Evolutionary conservation across 2,329 filamentous ascomycete species (phyloP).

Genomic region (Canariomyces notabilis): DNA sequence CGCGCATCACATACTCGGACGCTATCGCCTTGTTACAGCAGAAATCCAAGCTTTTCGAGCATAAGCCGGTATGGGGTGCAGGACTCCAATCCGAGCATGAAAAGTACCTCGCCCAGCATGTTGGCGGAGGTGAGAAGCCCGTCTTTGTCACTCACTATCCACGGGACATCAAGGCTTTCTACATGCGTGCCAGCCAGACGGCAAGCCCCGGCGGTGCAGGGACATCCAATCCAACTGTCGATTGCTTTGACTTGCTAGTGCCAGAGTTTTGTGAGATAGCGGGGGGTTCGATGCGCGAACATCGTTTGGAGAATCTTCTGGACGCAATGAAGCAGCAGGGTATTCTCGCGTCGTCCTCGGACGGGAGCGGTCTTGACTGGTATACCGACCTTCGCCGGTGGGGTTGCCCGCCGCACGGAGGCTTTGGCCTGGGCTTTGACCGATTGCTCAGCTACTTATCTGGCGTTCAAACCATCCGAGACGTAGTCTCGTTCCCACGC

Average conservation of each 20-base stretch:
- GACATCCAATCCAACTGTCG: constrained; percentile 52
- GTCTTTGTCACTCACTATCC: constrained; percentile 94
- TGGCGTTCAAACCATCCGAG: constrained; percentile 75
- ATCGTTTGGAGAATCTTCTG: constrained; percentile 63
- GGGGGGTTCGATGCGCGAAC: constrained; percentile 84
- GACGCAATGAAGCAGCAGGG: constrained; percentile 67
- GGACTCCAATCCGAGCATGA: constrained; percentile 91
- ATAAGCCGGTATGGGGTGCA: constrained; percentile 63
- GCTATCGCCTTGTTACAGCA: constrained; percentile 65
- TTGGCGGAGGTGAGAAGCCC: constrained; percentile 52
- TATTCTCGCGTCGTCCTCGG: constrained; percentile 40
- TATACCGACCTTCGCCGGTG: constrained; percentile 84
- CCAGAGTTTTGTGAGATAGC: constrained; percentile 82
- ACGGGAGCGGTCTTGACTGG: constrained; percentile 59
- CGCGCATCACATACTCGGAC: constrained; percentile 74
- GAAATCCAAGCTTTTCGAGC: constrained; percentile 59
- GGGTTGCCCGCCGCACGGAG: constrained; percentile 87
- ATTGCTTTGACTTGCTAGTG: constrained; percentile 86
- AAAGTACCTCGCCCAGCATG: constrained; percentile 67
- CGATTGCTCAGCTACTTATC: constrained; percentile 77
- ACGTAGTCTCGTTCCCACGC: constrained; percentile 81
- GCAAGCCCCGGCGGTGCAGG: background rate
- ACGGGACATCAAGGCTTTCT: constrained; percentile 85
- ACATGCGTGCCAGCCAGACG: constrained; percentile 40
- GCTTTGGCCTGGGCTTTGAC: constrained; percentile 88